Percentiles rank a stretch among this genome's conserved stretches.
These are phyloP conservation scores for Calophaca sinica DNA, from an alignment of 306 rosid species.

Conservation along the genomic window DNA sequence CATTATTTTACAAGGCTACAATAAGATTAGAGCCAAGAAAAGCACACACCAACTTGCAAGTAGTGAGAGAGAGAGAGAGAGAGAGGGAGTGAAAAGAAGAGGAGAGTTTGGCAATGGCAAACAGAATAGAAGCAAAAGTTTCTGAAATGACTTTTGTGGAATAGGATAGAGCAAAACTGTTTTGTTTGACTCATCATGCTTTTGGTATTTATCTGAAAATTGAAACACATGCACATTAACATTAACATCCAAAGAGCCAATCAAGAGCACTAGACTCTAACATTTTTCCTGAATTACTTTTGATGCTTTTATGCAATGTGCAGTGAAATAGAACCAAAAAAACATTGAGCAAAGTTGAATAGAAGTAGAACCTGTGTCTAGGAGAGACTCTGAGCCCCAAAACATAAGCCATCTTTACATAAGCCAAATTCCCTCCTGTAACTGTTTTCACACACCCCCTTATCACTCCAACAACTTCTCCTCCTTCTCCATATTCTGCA, in stretches of 20 bases:
- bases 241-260: slow-evolving; percentile 32
- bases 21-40: slow-evolving; percentile 52
- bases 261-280: slow-evolving; percentile 7
- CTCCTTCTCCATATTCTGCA: slow-evolving; percentile 81
- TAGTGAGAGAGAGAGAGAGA: background rate
- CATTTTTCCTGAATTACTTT: slow-evolving; percentile 35
- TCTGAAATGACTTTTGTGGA: slow-evolving; percentile 44
- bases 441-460: slow-evolving; percentile 92
- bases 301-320: slow-evolving; percentile 41
- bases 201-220: slow-evolving; percentile 31
- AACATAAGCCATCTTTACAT: slow-evolving; percentile 77
- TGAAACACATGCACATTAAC: slow-evolving; percentile 43
- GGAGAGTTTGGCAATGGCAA: slow-evolving; percentile 14
- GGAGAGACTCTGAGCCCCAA: slow-evolving; percentile 93
- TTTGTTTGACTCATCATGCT: slow-evolving; percentile 28
- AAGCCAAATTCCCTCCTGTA: slow-evolving; percentile 62
- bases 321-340: slow-evolving; percentile 41
- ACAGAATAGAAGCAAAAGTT: slow-evolving; percentile 46
- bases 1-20: slow-evolving; percentile 36
- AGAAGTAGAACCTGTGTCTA: slow-evolving; percentile 67
- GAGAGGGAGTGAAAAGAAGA: too few relatives aligned
- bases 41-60: slow-evolving; percentile 39
- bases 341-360: slow-evolving; percentile 34
- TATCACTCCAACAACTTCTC: slow-evolving; percentile 78
- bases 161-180: slow-evolving; percentile 19